phyloP scores from a whole-genome alignment of 2,329 filamentous ascomycete genomes.

The Dothideomycetidae sp. region DNA sequence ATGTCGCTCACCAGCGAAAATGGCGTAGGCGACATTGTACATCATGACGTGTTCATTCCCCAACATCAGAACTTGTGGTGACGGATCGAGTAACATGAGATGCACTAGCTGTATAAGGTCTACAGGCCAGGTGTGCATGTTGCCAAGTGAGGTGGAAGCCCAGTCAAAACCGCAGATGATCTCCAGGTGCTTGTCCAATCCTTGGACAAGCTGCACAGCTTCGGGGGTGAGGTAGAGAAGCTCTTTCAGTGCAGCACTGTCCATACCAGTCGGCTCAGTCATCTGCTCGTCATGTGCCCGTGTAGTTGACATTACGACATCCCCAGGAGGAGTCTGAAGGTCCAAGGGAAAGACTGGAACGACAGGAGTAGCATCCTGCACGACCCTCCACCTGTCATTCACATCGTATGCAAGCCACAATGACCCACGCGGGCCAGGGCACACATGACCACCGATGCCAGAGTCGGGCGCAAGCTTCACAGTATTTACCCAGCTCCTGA shows the following conservation, averaged over 20 bases:
- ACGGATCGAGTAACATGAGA: conserved; percentile 11
- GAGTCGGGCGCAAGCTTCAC: not conserved
- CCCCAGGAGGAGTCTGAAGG: conserved; percentile 2
- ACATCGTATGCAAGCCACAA: conserved; percentile 3
- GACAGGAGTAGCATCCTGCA: not conserved
- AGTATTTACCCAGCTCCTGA: conserved; percentile 6
- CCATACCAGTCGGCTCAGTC: no score
- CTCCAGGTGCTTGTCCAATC: conserved; percentile 1
- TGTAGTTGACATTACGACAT: no score
- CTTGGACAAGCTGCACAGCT: not conserved
- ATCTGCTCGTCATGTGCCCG: no score
- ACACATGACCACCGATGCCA: conserved; percentile 1
- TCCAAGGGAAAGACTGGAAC: conserved; percentile 4
- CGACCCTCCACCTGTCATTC: conserved; percentile 2
- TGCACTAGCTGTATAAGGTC: conserved; percentile 11
- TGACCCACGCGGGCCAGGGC: not conserved
- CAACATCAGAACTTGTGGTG: conserved; percentile 10
- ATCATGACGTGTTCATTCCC: conserved; percentile 9
- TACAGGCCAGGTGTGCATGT: conserved; percentile 9
- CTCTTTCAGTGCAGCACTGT: no score
- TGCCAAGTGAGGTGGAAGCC: conserved; percentile 10
- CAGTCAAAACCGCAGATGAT: conserved; percentile 8
- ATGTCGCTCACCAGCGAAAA: conserved; percentile 9
- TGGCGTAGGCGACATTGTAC: conserved; percentile 11
- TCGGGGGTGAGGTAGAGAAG: no score